These are phyloP conservation scores for Lavandula angustifolia DNA, from an alignment of 257 asterid genomes.

Conservation along the genomic window DNA sequence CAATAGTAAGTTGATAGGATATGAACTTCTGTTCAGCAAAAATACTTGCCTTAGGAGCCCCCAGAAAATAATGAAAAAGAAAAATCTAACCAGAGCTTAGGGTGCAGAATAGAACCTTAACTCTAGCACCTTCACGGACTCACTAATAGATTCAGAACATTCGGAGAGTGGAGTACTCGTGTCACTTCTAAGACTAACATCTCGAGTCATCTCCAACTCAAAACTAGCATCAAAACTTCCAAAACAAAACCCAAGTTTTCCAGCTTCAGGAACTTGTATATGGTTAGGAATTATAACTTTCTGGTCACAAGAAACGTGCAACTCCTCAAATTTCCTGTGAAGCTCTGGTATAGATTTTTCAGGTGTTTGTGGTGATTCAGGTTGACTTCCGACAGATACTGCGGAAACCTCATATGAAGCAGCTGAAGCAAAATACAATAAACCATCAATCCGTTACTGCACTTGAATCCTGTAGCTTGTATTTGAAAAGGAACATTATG, in stretches of 20 bases:
- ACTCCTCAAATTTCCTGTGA: constrained; percentile 61
- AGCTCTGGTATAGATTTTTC: constrained; percentile 53
- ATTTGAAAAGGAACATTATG: neutral
- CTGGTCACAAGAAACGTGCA: constrained; percentile 54
- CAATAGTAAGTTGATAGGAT: neutral
- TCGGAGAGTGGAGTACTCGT: constrained; percentile 48
- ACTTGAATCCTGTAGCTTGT: neutral
- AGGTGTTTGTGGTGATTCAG: constrained; percentile 41
- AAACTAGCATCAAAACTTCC: constrained; percentile 85
- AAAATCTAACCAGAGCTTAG: constrained; percentile 6
- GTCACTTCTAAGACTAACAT: constrained; percentile 39
- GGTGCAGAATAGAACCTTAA: constrained; percentile 52
- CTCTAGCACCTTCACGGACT: constrained; percentile 48
- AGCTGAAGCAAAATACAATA: constrained; percentile 25
- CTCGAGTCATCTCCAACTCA: constrained; percentile 48
- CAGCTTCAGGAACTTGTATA: constrained; percentile 78
- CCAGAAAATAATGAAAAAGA: neutral
- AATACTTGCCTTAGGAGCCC: neutral
- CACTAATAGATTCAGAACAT: constrained; percentile 54
- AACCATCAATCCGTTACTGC: constrained; percentile 22
- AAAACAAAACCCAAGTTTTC: constrained; percentile 81
- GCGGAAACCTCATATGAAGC: constrained; percentile 45
- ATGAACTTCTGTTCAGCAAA: neutral
- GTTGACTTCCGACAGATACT: constrained; percentile 45
- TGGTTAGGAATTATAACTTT: constrained; percentile 82